Evolutionary conservation across 2,329 filamentous ascomycete genomes (phyloP).

Genomic region (Colletotrichum theobromicola): DNA sequence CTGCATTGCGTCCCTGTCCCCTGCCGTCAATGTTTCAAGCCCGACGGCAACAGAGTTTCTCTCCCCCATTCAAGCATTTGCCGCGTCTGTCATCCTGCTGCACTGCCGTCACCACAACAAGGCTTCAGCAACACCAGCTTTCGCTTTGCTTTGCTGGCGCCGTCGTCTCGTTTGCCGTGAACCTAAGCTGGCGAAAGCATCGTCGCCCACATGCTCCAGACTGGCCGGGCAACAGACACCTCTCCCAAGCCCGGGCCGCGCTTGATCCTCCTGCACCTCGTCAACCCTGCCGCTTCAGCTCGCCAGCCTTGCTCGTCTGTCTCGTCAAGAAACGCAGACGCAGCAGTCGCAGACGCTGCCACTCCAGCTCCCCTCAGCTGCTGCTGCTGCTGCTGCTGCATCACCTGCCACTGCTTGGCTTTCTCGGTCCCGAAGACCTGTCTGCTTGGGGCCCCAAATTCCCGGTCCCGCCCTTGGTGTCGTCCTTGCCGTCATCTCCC

Average conservation of each 20-base stretch:
- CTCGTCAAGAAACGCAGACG: background rate
- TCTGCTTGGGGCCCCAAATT: background rate
- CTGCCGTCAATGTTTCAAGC: background rate
- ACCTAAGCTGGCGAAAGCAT: background rate
- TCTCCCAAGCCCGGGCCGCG: background rate
- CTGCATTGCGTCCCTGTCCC: background rate
- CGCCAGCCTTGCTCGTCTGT: background rate
- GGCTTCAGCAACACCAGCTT: background rate
- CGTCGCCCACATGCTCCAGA: background rate
- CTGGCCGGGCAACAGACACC: background rate
- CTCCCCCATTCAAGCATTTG: background rate
- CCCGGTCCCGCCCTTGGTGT: background rate
- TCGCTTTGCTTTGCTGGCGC: background rate
- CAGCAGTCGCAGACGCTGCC: background rate
- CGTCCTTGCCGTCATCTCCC: background rate
- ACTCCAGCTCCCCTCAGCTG: background rate
- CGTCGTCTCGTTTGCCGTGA: background rate
- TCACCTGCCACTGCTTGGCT: background rate
- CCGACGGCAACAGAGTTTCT: background rate
- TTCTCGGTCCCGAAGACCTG: background rate
- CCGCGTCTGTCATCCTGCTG: background rate
- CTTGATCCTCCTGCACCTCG: conserved; percentile 21
- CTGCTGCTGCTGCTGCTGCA: background rate
- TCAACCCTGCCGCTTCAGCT: background rate
- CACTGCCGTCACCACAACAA: background rate